Conservation (phyloP, 2,329 filamentous ascomycete species). For the Alternaria solani region DNA sequence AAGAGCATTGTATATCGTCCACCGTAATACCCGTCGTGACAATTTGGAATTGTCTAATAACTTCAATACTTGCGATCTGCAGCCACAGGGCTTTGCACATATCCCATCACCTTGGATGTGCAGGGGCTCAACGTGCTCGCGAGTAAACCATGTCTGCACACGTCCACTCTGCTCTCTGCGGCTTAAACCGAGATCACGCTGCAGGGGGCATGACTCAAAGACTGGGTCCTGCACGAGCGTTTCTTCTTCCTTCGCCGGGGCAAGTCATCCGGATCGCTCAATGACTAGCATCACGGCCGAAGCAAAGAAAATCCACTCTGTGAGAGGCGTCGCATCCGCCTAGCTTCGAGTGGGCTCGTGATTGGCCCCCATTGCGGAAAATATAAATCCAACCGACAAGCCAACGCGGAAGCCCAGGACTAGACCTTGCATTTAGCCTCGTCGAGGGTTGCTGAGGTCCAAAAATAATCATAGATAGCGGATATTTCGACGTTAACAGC, state of each 20-base stretch:
- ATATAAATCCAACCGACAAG: slow-evolving; percentile 31
- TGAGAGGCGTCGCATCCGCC: background rate
- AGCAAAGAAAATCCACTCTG: slow-evolving; percentile 5
- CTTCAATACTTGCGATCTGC: slow-evolving; percentile 13
- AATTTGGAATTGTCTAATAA: slow-evolving; percentile 21
- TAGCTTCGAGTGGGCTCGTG: slow-evolving; percentile 19
- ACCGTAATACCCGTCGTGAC: slow-evolving; percentile 14
- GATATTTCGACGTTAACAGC: slow-evolving; percentile 47
- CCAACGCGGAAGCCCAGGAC: slow-evolving; percentile 31
- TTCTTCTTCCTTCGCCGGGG: slow-evolving; percentile 27
- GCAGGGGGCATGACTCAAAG: slow-evolving; percentile 31
- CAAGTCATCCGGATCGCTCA: slow-evolving; percentile 12
- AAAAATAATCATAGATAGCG: slow-evolving; percentile 42
- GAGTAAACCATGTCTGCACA: slow-evolving; percentile 7
- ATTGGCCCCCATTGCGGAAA: slow-evolving; percentile 32
- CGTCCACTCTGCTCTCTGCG: slow-evolving; percentile 23
- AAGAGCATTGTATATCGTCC: slow-evolving; percentile 18
- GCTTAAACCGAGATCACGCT: slow-evolving; percentile 31
- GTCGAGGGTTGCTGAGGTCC: slow-evolving; percentile 33
- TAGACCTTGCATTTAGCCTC: slow-evolving; percentile 40
- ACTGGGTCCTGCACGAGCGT: slow-evolving; percentile 33
- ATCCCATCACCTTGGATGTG: background rate
- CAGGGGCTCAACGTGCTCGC: slow-evolving; percentile 2
- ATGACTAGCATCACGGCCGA: slow-evolving; percentile 16
- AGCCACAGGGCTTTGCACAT: slow-evolving; percentile 10